Conservation (phyloP, 1,284 basidiomycete species). For the Microbotryomycetes sp. region DNA sequence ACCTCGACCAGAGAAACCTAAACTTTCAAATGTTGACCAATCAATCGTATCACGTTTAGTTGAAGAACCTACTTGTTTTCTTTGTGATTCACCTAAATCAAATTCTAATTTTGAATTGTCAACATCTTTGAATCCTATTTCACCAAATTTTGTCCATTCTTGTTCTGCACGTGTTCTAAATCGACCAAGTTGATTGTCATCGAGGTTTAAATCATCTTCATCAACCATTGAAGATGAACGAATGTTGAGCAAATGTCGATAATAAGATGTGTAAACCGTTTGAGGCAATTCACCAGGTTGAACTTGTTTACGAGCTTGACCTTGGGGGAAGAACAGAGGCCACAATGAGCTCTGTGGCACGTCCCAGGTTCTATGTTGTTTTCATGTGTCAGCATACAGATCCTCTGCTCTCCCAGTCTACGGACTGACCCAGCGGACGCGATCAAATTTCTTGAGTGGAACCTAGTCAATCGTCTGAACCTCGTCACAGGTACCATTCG, state of each 20-base stretch:
- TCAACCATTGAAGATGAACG: constrained; percentile 42
- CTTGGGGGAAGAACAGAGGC: constrained; percentile 27
- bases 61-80: constrained; percentile 13
- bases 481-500: constrained; percentile 28
- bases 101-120: constrained; percentile 38
- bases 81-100: constrained; percentile 35
- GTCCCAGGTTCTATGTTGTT: constrained; percentile 31
- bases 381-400: not conserved
- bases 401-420: not conserved
- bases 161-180: constrained; percentile 36
- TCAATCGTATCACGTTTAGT: constrained; percentile 35
- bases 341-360: constrained; percentile 35
- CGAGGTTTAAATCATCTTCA: constrained; percentile 31
- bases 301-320: constrained; percentile 10
- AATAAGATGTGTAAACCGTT: constrained; percentile 38
- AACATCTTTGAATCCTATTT: constrained; percentile 35
- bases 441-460: constrained; percentile 36
- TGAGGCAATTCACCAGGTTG: not conserved
- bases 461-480: constrained; percentile 27
- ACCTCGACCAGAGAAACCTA: constrained; percentile 38
- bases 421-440: constrained; percentile 21
- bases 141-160: constrained; percentile 39
- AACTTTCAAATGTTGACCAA: constrained; percentile 36
- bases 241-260: constrained; percentile 47
- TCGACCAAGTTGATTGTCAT: constrained; percentile 33